Base-by-base conservation (phyloP, 345 rosid species). In the Rhodamnia argentea region DNA sequence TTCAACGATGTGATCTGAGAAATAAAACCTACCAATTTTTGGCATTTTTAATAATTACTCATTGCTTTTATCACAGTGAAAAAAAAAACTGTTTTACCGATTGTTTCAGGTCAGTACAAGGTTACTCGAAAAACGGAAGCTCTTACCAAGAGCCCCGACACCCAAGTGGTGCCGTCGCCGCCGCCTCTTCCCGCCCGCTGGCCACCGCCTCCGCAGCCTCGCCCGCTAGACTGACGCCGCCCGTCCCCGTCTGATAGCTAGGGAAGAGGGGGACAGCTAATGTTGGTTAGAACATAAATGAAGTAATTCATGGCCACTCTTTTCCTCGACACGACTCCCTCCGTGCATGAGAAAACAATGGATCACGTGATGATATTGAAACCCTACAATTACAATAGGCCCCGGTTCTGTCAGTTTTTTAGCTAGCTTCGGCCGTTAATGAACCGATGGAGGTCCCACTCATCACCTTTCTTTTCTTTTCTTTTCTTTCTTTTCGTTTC, bases 401-500 rank as follows among this genome's bases (percentile, higher is more conserved):
- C 20, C 47, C 47, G 4, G 47, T 37, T 64, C 78, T 4, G 4
- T 16, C 78, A 18, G 78, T 16, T 64, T 4, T 32, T 24, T 32
- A 2, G 76, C 78, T 64, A 16, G 78, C 78, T 32, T 64, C 18
- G 44, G 76, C 24, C 24, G 81, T 70, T 37, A 37, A 37, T 70
- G 47, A 37, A 10, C 10, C 12, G 14, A 70, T 10, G 47, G 81
- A 37, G 81, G 81, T 1, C 81, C 81, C 81, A 22, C 81, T 37
- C 26, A 18, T 37, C 47, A 18, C 47, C 7, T 37, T 0, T 29
- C 75, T 62, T 9, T 12, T 5, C 5, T 7, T 26, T 2, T 24
- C 1, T 12, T 15, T 3, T 7, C 3, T 0, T 2, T 3, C 1
- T 2, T 6, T 1, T 29, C 3, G 0, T 64, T 0, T 32, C 5